These are phyloP conservation scores for Malassezia sympodialis DNA, from an alignment of 1,284 basidiomycete genomes.

Conservation along the genomic window DNA sequence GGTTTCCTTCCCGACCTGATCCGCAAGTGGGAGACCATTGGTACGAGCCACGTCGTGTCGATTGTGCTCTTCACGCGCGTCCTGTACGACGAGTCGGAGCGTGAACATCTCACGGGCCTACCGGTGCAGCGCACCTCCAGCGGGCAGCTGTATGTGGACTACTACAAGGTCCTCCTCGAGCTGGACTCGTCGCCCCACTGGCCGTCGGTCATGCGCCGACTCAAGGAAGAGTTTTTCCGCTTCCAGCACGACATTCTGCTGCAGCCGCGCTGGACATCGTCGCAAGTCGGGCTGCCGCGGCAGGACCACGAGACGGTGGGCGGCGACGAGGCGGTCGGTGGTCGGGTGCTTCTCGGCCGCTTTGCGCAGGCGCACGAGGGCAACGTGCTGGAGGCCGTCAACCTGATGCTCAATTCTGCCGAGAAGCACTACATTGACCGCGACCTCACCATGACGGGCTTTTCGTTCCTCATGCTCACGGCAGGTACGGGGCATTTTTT, in stretches of 20 bases:
- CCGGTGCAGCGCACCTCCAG: constrained; percentile 63
- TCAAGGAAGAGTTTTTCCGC: constrained; percentile 60
- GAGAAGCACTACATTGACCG: constrained; percentile 94
- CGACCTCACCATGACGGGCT: constrained; percentile 81
- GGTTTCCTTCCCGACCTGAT: constrained; percentile 48
- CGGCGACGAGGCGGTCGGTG: background rate
- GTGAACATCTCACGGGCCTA: constrained; percentile 42
- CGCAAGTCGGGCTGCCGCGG: constrained; percentile 27
- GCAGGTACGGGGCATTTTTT: constrained; percentile 90
- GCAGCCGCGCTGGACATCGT: constrained; percentile 28
- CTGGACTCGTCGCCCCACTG: constrained; percentile 78
- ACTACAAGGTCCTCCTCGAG: constrained; percentile 71
- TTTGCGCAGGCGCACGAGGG: constrained; percentile 85
- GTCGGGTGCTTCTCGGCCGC: constrained; percentile 52
- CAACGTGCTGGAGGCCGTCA: constrained; percentile 85
- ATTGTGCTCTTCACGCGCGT: constrained; percentile 91
- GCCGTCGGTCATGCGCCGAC: constrained; percentile 69
- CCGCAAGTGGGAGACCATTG: constrained; percentile 53
- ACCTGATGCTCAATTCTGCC: constrained; percentile 80
- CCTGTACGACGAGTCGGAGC: constrained; percentile 62
- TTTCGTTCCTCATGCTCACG: constrained; percentile 73
- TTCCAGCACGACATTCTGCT: constrained; percentile 47
- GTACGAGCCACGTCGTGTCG: constrained; percentile 84
- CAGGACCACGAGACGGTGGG: constrained; percentile 21
- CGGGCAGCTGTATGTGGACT: constrained; percentile 83